Base-by-base conservation (phyloP, 371 early-diverging fungal species). In the Ordospora colligata region DNA sequence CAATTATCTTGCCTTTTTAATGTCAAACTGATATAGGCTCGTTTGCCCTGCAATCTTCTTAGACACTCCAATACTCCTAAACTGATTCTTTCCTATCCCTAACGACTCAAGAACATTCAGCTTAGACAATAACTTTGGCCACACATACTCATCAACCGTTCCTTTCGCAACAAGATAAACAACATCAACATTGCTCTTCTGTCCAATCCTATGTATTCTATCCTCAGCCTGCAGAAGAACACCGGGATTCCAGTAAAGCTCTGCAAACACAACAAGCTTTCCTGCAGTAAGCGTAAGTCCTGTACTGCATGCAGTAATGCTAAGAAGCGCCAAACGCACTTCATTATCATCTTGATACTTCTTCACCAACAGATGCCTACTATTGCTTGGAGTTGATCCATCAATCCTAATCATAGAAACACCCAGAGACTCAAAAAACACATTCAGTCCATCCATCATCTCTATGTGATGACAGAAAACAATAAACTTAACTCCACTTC, bases 191-290 rank as follows among this genome's bases (percentile, higher is more conserved):
- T 67, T 70, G 5, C 77, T 80, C 23, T 70, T 62, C 54, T 87
- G 84, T 19, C 88, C 89, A 32, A 88, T 87, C 63, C 89, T 79
- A 66, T 87, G 86, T 44, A 86, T 80, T 27, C 87, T 82, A 77
- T 87, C 87, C 78, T 84, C 84, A 43, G 84, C 84, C 63, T 84
- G 88, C n/a, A 88, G 72, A 12, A 88, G 42, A 45, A 84, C 83
- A 8, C 87, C 88, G 0, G 89, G 89, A 27, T 86, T 88, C 88
- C 88, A 88, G 46, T 80, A 87, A n/a, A 89, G 75, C 74, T 89
- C 89, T 32, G 88, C 88, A 83, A 89, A 89, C 23, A 89, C 64
- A 2, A 88, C 89, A 7, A 81, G 46, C 72, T 85, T 86, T 0
- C 87, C 89, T 21, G 82, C 83, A 37, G 82, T 82, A n/a, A 89